These are phyloP conservation scores for Panicum miliaceum DNA, from an alignment of 176 grass and related monocot genomes.

Conservation along the genomic window DNA sequence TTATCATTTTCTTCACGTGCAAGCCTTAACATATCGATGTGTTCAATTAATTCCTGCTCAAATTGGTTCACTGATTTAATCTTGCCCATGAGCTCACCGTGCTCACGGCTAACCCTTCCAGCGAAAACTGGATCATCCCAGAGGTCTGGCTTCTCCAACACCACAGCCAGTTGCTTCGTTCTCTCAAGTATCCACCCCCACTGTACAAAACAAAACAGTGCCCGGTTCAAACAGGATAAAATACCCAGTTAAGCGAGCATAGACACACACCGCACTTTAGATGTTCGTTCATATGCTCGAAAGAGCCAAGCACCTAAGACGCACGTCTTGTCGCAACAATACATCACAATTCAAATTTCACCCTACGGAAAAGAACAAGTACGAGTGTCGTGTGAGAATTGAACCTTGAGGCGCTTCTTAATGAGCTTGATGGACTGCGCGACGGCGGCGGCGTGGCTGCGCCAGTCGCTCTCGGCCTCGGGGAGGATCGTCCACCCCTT, in stretches of 20 bases:
- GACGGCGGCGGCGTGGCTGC: slow-evolving; percentile 87
- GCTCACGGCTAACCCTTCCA: slow-evolving; percentile 85
- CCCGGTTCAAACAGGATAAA: slow-evolving; percentile 1
- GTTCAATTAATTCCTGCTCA: slow-evolving; percentile 82
- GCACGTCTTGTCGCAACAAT: background rate
- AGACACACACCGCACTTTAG: background rate
- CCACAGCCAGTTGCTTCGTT: slow-evolving; percentile 63
- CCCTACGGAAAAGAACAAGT: background rate
- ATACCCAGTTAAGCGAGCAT: background rate
- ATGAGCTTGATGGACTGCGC: slow-evolving; percentile 86
- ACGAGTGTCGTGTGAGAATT: background rate
- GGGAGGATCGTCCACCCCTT: slow-evolving; percentile 91
- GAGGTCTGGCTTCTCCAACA: slow-evolving; percentile 78
- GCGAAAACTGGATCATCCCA: slow-evolving; percentile 92
- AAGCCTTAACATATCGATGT: slow-evolving; percentile 91
- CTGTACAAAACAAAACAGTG: slow-evolving; percentile 45
- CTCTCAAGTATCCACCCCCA: slow-evolving; percentile 81
- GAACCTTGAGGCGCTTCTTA: slow-evolving; percentile 91
- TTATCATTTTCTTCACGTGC: slow-evolving; percentile 89
- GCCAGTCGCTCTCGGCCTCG: slow-evolving; percentile 83
- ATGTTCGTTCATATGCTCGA: slow-evolving; percentile 37
- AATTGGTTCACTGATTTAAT: slow-evolving; percentile 80
- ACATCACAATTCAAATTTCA: background rate
- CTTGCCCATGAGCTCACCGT: slow-evolving; percentile 78
- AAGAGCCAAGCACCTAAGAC: background rate